Conservation (phyloP, 768 basidiomycete genomes). For the Leucocoprinus sp. region DNA sequence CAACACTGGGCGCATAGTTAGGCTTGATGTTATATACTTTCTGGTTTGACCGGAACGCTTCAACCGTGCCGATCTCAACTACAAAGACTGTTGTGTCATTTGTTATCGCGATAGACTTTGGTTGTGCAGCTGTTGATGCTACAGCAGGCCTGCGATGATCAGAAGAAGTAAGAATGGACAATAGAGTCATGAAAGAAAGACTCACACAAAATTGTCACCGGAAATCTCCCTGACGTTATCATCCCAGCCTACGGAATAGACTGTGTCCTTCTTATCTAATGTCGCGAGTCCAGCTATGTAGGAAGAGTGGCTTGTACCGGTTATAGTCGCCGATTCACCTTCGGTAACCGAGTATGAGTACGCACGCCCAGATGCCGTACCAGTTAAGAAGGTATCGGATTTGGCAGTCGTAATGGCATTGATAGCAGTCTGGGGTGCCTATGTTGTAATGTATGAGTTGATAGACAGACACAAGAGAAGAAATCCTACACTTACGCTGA, state of each 20-base stretch:
- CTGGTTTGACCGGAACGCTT: constrained; percentile 66
- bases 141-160: constrained; percentile 51
- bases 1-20: constrained; percentile 43
- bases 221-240: constrained; percentile 66
- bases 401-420: constrained; percentile 45
- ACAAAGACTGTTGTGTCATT: constrained; percentile 62
- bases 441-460: constrained; percentile 1
- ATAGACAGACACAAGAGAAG: not conserved
- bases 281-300: constrained; percentile 57
- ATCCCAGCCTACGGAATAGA: constrained; percentile 74
- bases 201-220: constrained; percentile 40
- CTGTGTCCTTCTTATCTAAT: constrained; percentile 34
- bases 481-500: constrained; percentile 37
- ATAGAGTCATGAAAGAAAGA: constrained; percentile 12
- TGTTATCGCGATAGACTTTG: constrained; percentile 53
- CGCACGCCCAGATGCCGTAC: constrained; percentile 73
- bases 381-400: constrained; percentile 64
- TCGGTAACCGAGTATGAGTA: constrained; percentile 49
- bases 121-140: constrained; percentile 51
- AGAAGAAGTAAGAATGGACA: not conserved
- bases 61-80: constrained; percentile 46
- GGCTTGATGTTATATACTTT: constrained; percentile 49
- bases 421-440: constrained; percentile 80
- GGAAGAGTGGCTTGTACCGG: constrained; percentile 64
- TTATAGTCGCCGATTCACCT: constrained; percentile 37